A percentile compares a stretch with the other conserved stretches of the same genome.
phyloP scores from a whole-genome alignment of 1,284 basidiomycete species.

The Trichosporon asahii region DNA sequence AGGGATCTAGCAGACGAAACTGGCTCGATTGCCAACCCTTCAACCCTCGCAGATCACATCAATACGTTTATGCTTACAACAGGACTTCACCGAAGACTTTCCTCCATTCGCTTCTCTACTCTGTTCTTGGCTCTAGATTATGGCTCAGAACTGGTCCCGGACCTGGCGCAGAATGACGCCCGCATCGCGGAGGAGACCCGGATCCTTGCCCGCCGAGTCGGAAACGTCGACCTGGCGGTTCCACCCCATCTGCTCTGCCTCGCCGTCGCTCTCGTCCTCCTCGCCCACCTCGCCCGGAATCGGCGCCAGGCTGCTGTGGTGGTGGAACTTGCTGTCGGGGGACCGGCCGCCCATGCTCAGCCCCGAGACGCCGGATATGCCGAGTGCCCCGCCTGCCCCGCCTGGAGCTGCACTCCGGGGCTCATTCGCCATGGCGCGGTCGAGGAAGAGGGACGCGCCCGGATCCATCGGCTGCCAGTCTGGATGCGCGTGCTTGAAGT shows the following conservation, averaged over 20 bases:
- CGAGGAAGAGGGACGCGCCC: constrained; percentile 76
- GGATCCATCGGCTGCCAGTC: constrained; percentile 90
- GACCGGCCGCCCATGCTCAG: not conserved
- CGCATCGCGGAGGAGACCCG: constrained; percentile 39
- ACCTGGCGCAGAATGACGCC: constrained; percentile 49
- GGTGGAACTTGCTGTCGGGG: constrained; percentile 5
- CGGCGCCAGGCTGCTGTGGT: not conserved
- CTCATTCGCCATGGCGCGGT: constrained; percentile 65
- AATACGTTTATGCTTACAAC: constrained; percentile 8
- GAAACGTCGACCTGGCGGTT: constrained; percentile 23
- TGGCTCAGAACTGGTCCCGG: constrained; percentile 28
- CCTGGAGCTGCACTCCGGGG: not conserved
- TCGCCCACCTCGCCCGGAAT: not conserved
- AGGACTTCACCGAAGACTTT: not conserved
- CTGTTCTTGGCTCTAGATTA: not conserved
- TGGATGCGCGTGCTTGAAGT: constrained; percentile 92
- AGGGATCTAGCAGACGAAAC: not conserved
- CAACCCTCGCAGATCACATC: not conserved
- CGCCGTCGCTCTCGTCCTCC: constrained; percentile 24
- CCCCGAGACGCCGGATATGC: not conserved
- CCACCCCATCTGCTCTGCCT: constrained; percentile 27
- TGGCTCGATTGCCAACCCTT: not conserved
- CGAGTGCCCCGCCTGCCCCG: not conserved
- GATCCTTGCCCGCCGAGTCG: constrained; percentile 25
- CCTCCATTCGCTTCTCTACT: not conserved